These are phyloP conservation scores for Claviceps humidiphila DNA, from an alignment of 2,329 filamentous ascomycete genomes.

Conservation along the genomic window DNA sequence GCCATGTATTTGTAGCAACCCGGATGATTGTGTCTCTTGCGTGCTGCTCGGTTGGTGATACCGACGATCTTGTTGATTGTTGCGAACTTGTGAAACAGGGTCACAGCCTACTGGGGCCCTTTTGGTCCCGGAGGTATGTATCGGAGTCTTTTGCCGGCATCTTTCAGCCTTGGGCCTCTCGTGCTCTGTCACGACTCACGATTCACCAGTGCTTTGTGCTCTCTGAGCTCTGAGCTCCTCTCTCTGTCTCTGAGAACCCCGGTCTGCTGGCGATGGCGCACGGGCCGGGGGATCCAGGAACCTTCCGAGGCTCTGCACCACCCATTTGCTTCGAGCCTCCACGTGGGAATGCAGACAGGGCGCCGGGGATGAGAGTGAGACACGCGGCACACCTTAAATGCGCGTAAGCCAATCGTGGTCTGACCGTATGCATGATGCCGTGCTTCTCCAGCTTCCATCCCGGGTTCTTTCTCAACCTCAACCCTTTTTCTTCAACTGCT, in stretches of 20 bases:
- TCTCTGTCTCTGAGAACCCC: not conserved
- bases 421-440: no score
- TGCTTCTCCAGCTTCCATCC: no score
- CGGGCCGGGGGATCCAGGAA: not conserved
- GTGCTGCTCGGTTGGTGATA: no score
- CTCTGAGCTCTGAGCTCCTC: not conserved
- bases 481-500: not conserved
- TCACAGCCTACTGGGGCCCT: no score
- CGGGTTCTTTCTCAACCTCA: no score
- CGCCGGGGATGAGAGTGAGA: not conserved
- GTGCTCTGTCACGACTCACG: no score
- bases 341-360: constrained; percentile 2
- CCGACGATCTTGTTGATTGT: no score
- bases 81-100: no score
- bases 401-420: not conserved
- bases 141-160: no score
- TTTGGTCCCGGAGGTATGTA: no score
- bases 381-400: not conserved
- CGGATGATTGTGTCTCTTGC: not conserved
- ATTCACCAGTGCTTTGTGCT: not conserved
- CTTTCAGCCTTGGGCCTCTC: no score
- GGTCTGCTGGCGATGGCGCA: not conserved
- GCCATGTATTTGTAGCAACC: not conserved
- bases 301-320: not conserved
- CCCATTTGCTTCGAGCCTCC: not conserved